phyloP scores from a whole-genome alignment of 176 grass and related monocot genomes.

The Eragrostis nindensis region DNA sequence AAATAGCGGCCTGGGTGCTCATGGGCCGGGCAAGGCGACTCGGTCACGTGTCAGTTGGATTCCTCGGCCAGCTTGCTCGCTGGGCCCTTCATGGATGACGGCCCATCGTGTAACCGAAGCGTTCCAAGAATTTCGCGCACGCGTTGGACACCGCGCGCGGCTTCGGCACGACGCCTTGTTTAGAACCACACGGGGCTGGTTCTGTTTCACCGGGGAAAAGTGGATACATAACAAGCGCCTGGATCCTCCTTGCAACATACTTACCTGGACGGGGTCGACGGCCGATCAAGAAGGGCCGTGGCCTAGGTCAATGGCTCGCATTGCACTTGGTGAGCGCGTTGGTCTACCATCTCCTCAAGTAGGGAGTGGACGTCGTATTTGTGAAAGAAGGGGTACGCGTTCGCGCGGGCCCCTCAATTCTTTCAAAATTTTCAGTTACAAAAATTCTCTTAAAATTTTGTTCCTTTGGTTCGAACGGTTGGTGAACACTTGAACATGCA shows the following conservation, averaged over 20 bases:
- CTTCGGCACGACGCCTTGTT: too few relatives aligned
- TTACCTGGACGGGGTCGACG: constrained; percentile 39
- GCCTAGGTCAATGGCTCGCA: constrained; percentile 31
- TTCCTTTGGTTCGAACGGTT: too few relatives aligned
- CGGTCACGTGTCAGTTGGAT: too few relatives aligned
- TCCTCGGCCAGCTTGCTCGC: too few relatives aligned
- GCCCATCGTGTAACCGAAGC: too few relatives aligned
- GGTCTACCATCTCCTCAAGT: constrained; percentile 34
- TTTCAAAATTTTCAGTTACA: too few relatives aligned
- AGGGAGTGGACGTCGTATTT: constrained; percentile 65
- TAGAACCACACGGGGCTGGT: background rate
- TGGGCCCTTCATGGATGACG: too few relatives aligned
- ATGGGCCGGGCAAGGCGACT: background rate
- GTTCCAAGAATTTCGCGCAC: too few relatives aligned
- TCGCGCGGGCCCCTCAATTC: constrained; percentile 4
- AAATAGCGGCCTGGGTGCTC: background rate
- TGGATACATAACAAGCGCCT: background rate
- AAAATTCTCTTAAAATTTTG: too few relatives aligned
- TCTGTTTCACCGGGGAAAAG: background rate
- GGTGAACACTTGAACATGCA: too few relatives aligned
- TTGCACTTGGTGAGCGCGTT: constrained; percentile 22
- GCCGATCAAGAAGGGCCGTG: background rate
- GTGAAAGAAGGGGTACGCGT: constrained; percentile 58
- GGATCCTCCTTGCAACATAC: background rate
- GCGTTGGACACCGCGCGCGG: too few relatives aligned